Evolutionary conservation across 179 eudicot genomes (phyloP).

Genomic region (Gypsophila paniculata): DNA sequence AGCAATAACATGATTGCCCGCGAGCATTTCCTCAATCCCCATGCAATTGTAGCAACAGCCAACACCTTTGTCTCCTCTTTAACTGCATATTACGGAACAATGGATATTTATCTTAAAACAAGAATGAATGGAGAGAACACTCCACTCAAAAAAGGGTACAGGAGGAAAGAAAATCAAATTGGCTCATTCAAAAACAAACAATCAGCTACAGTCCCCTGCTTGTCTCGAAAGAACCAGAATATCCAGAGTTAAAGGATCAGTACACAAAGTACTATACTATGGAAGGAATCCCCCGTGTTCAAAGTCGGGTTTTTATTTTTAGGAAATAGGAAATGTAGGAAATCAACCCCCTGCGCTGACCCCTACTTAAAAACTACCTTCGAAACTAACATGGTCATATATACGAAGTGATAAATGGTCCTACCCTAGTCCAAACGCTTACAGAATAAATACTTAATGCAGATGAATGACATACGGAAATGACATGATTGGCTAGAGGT

Average conservation of each 20-base stretch:
- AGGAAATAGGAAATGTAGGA: neutral
- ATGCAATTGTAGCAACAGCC: slow-evolving; percentile 94
- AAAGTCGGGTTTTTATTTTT: neutral
- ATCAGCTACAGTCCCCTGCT: neutral
- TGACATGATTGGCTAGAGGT: too few relatives aligned
- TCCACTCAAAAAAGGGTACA: neutral
- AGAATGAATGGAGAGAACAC: neutral
- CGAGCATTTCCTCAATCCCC: slow-evolving; percentile 94
- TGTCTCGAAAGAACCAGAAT: too few relatives aligned
- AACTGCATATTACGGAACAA: slow-evolving; percentile 41
- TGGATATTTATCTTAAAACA: neutral
- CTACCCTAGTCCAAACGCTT: too few relatives aligned
- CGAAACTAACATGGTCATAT: too few relatives aligned
- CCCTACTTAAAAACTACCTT: too few relatives aligned
- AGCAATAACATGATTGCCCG: slow-evolving; percentile 77
- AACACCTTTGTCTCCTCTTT: slow-evolving; percentile 86
- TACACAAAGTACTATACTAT: neutral
- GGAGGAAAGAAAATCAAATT: neutral
- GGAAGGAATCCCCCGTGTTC: neutral
- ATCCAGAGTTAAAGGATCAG: too few relatives aligned
- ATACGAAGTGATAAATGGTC: too few relatives aligned
- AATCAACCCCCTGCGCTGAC: too few relatives aligned
- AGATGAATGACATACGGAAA: too few relatives aligned
- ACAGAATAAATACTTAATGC: too few relatives aligned
- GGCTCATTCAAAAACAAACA: neutral